These are phyloP conservation scores for Clonostachys rosea DNA, from an alignment of 2,329 filamentous ascomycete species.

Conservation along the genomic window DNA sequence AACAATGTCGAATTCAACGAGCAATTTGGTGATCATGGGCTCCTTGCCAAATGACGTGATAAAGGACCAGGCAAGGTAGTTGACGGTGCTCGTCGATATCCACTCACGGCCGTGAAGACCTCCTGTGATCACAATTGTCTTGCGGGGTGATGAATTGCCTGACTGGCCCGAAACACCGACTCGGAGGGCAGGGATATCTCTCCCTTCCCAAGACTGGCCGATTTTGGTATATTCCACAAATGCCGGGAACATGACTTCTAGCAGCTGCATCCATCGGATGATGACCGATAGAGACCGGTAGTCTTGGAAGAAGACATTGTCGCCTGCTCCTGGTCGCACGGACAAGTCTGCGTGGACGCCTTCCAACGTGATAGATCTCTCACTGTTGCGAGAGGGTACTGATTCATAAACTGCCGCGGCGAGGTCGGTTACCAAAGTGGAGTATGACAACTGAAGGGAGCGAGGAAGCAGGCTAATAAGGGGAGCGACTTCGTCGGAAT, in stretches of 20 bases:
- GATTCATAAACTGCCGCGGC: conserved; percentile 67
- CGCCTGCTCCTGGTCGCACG: conserved; percentile 24
- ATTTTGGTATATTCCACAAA: conserved; percentile 71
- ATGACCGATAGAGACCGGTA: conserved; percentile 86
- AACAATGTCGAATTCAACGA: conserved; percentile 82
- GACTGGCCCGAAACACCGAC: conserved; percentile 55
- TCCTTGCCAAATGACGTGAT: conserved; percentile 78
- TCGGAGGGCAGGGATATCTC: conserved; percentile 77
- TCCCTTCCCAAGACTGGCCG: conserved; percentile 83
- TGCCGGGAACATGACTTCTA: conserved; percentile 84
- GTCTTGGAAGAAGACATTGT: conserved; percentile 84
- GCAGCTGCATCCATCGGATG: conserved; percentile 84
- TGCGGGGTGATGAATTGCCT: conserved; percentile 45
- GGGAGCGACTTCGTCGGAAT: conserved; percentile 71
- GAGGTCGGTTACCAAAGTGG: conserved; percentile 75
- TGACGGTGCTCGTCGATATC: conserved; percentile 90
- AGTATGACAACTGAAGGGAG: conserved; percentile 67
- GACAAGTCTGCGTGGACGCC: conserved; percentile 2
- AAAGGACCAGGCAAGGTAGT: conserved; percentile 83
- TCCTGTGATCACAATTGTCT: conserved; percentile 77
- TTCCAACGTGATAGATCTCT: neutral
- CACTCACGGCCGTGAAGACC: conserved; percentile 94
- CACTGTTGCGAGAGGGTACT: conserved; percentile 12
- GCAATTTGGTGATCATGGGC: conserved; percentile 66
- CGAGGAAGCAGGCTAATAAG: conserved; percentile 73